Base-by-base conservation (phyloP, 768 basidiomycete species). In the Holtermannia corniformis region DNA sequence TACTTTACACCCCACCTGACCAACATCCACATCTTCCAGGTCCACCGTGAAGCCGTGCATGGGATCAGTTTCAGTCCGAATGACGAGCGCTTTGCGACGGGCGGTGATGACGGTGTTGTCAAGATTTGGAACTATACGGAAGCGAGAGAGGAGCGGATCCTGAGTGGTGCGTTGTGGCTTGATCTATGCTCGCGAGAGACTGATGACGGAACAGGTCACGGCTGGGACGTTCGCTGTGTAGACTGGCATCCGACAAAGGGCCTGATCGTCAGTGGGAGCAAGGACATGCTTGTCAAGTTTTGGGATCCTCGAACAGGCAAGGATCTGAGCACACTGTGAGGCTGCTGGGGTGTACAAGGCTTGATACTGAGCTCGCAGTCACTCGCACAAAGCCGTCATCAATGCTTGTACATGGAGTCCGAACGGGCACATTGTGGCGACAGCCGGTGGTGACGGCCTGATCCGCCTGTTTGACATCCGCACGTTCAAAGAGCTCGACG, bases 1-100 rank as follows among this genome's bases (percentile, higher is more conserved):
- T 99, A 97, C 75, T 99, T 96, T 68, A 91, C 96, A 60, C 89
- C 89, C 27, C 95, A 96, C 73, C 91, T 97, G 87, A 99, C 96
- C 78, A 99, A 99, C 70, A 75, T 99, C 62, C 88, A 86, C 4
- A 87, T 87, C 16, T 93, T 90, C 81, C 80, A 84, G 43, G 95
- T 90, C 0, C 93, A 95, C 49, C 79, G 85, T n/a, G 93, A 96
- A 72, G 87, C 90, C 5, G 87, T 96, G 55, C 81, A 93, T 32
- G 91, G 89, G 0, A 76, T 96, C 28, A 86, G 81, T 56, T 97
- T 93, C 71, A 87, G 87, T 62, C 90, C 92, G 13, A 83, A 95
- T 67, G 95, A 99, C 67, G 79, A 79, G 24, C 76, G 87, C 37
- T 96, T 97, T 70, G 93, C 87, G 5, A 95, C 90, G 5, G 89